Base-by-base conservation (phyloP, 805 yeast genomes). In the Jamesozyma lodderae region DNA sequence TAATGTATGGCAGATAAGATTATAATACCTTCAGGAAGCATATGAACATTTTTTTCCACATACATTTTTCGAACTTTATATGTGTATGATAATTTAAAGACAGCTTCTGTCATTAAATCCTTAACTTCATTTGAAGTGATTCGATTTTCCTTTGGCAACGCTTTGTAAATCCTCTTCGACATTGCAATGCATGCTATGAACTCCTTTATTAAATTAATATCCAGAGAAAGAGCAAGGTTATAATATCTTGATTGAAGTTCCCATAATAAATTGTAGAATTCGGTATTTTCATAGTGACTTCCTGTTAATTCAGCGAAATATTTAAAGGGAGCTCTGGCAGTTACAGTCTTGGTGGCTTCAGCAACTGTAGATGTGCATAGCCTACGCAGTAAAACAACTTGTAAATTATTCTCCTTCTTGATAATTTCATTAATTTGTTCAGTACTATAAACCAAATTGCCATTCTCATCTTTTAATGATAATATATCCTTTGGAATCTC, bases 311-410 rank as follows among this genome's bases (percentile, higher is more conserved):
- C 25, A 21, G 37, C 30, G 27, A 54, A 59, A 29, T 56, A 53
- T 33, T 54, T 53, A 3, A 51, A 44, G 23, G 55, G 55, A 16
- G 46, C 40, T 37, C 51, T 51, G 41, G 40, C 52, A 25, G n/a
- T 31, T 22, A 44, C 44, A 17, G 47, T 48, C 34, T 63, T 62
- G 21, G 66, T 48, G 15, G 67, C 46, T 10, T 68, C 50, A 28
- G 68, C 72, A 11, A 75, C 59, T 2, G 71, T 53, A 47, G 75
- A 70, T 1, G 88, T 72, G 16, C 81, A 46, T 33, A 82, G 72
- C 33, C 79, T 70, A 28, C 78, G 75, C 37, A 90, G 61, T 30
- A 87, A 60, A 46, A 72, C 73, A 26, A 84, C 68, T 51, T 83
- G 90, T 24, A 81, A 60, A 41, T 68, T 70, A 6, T 69, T 63